phyloP scores from a whole-genome alignment of 192 early-diverging fungal genomes.

The Coemansia sp. region DNA sequence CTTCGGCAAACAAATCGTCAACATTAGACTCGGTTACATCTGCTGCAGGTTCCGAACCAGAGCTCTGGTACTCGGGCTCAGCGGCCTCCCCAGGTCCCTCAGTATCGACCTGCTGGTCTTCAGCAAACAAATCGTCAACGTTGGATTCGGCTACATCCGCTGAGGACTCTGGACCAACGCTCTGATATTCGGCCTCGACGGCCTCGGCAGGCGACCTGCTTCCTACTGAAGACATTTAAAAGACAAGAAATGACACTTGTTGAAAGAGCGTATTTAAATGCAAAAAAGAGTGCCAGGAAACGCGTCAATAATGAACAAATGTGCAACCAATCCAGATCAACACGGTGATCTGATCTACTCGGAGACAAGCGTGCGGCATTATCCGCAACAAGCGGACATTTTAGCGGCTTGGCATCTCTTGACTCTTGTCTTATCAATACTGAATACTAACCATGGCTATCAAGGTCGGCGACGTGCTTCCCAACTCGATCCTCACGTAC shows the following conservation, averaged over 20 bases:
- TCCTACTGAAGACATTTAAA: constrained; percentile 10
- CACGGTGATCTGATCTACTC: neutral
- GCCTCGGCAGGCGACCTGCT: constrained; percentile 11
- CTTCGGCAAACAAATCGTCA: constrained; percentile 11
- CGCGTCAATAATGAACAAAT: neutral
- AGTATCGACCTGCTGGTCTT: neutral
- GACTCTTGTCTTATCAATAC: neutral
- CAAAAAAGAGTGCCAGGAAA: neutral
- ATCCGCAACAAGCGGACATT: neutral
- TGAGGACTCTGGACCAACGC: neutral
- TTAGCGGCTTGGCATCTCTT: neutral
- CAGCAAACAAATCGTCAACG: constrained; percentile 12
- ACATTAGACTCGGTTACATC: neutral
- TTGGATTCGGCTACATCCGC: neutral
- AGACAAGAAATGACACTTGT: neutral
- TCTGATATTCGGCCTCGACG: neutral
- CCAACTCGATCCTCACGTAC: constrained; percentile 58
- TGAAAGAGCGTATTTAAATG: neutral
- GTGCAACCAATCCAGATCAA: neutral
- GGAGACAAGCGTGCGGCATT: neutral
- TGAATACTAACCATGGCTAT: constrained; percentile 33
- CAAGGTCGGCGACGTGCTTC: constrained; percentile 60
- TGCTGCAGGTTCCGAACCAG: neutral
- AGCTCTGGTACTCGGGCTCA: neutral
- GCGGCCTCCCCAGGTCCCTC: neutral